A percentile compares a stretch with the other conserved stretches of the same genome.
These are phyloP conservation scores for Dipteronia dyeriana DNA, from an alignment of 345 rosid genomes.

Conservation along the genomic window DNA sequence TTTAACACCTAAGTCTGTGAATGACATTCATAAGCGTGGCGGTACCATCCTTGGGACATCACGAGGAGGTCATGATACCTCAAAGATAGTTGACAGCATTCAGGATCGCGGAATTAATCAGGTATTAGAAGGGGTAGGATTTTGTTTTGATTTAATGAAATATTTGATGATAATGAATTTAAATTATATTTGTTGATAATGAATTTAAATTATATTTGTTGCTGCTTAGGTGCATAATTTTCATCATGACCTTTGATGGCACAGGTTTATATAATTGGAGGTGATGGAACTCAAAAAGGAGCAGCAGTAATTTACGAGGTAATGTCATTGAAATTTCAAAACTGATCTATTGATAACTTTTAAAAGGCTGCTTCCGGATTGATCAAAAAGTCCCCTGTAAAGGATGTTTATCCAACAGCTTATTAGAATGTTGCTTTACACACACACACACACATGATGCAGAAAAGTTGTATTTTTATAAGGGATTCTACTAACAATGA, in stretches of 20 bases:
- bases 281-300: conserved; percentile 93
- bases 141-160: neutral
- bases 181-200: neutral
- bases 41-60: conserved; percentile 90
- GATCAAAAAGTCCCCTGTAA: neutral
- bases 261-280: conserved; percentile 85
- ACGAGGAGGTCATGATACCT: conserved; percentile 87
- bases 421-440: neutral
- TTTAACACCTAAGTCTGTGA: conserved; percentile 67
- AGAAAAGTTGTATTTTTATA: neutral
- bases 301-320: conserved; percentile 84
- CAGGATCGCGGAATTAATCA: conserved; percentile 93
- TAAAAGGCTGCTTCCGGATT: conserved; percentile 1
- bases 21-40: conserved; percentile 91
- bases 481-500: neutral
- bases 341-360: neutral
- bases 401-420: conserved; percentile 6
- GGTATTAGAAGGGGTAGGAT: conserved; percentile 35
- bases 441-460: neutral
- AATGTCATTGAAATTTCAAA: conserved; percentile 9
- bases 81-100: conserved; percentile 91
- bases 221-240: conserved; percentile 6
- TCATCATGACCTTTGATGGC: conserved; percentile 19
- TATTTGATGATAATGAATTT: too few relatives aligned
- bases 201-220: neutral